Conservation (phyloP, 148 eudicot genomes). For the Cornus suecica region DNA sequence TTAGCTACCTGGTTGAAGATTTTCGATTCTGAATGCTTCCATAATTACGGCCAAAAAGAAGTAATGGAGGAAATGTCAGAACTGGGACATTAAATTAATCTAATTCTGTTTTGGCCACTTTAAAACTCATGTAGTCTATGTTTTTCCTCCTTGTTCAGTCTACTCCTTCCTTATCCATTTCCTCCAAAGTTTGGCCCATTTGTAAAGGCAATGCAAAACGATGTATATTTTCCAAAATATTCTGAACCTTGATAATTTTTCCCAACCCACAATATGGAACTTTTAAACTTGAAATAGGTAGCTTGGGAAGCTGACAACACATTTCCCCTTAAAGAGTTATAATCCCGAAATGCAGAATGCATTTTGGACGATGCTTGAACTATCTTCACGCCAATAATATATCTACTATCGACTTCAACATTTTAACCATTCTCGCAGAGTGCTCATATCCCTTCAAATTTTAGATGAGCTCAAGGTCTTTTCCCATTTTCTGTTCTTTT, state of each 20-base stretch:
- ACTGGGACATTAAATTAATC: not conserved
- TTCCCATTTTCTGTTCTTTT: not conserved
- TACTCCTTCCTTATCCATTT: not conserved
- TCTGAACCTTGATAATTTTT: no score
- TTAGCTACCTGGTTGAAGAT: not conserved
- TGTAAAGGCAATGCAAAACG: no score
- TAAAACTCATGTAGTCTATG: not conserved
- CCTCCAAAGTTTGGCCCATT: no score
- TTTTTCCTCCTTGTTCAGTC: not conserved
- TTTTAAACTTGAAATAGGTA: no score
- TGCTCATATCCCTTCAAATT: not conserved
- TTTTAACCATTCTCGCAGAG: not conserved
- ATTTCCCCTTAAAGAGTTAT: no score
- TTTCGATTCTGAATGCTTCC: slow-evolving; percentile 5
- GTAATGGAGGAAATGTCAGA: not conserved
- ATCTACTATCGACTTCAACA: not conserved
- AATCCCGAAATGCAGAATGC: no score
- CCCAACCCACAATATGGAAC: no score
- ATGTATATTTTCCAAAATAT: no score
- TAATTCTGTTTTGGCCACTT: not conserved
- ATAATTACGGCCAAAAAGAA: not conserved
- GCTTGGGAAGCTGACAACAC: no score
- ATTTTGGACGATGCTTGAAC: not conserved
- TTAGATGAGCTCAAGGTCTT: not conserved
- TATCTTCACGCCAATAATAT: not conserved